Evolutionary conservation across 768 basidiomycete species (phyloP), one percentile per base, ranked within the genome.

Genomic region (Gymnopilus junonius): DNA sequence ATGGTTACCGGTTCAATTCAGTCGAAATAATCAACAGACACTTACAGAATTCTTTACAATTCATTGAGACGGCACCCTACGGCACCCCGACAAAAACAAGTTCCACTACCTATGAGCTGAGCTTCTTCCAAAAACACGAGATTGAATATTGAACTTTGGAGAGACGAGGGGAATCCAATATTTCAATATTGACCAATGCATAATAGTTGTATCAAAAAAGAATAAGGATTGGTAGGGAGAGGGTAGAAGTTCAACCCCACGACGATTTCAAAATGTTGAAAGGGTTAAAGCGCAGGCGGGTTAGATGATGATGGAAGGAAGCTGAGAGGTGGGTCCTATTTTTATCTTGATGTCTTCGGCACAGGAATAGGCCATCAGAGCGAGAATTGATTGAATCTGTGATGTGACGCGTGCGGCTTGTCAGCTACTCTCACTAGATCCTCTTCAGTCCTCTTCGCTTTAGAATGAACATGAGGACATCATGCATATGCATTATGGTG

Each of bases 21-120:
- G 37, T 39, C 8, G 3, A 55, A n/a, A 51, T 10, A 51, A 55
- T 55, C 54, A 55, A 55, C 54, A 55, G 54, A 55, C 37, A 25
- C 21, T 23, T 11, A 55, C 32, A 25, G 40, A n/a, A 6, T 17
- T 31, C 48, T 32, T 51, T 2, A 27, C 8, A 29, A 17, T 15
- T 31, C n/a, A 42, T 17, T 42, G 5, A 42, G 3, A n/a, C 10
- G 15, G 15, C 11, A 42, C 40, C 40, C 7, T n/a, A 6, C 5
- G 8, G 5, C 40, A 20, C 8, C 17, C 40, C n/a, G 20, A 14
- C 40, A 8, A n/a, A 5, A 15, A 20, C n/a, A 42, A 14, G 17
- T 46, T 46, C 45, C 45, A 27, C 21, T 25, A 6, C n/a, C n/a
- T n/a, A n/a, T n/a, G n/a, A n/a, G n/a, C n/a, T n/a, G n/a, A n/a